phyloP scores from a whole-genome alignment of 176 grass and related monocot species.

The maize (Zea mays) region DNA sequence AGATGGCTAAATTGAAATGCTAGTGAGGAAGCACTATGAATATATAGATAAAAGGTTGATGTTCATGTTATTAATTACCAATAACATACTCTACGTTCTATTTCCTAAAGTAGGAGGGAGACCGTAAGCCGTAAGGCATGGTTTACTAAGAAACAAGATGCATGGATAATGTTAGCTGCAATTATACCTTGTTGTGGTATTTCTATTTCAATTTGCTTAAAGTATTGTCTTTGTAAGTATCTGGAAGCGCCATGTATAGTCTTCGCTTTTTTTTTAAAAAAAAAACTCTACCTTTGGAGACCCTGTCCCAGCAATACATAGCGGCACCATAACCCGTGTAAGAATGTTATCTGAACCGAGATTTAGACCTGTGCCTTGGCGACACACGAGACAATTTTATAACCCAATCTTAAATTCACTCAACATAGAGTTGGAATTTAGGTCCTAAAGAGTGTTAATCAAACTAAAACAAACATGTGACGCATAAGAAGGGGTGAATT shows the following conservation, averaged over 20 bases:
- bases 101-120: slow-evolving; percentile 18
- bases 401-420: too few relatives aligned
- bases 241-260: slow-evolving; percentile 70
- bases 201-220: slow-evolving; percentile 69
- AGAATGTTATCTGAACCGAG: too few relatives aligned
- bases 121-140: slow-evolving; percentile 24
- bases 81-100: slow-evolving; percentile 13
- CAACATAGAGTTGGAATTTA: too few relatives aligned
- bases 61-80: background rate
- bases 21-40: slow-evolving; percentile 12
- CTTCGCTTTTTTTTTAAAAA: slow-evolving; percentile 83
- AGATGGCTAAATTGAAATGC: slow-evolving; percentile 25
- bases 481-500: too few relatives aligned
- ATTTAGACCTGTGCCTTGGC: too few relatives aligned
- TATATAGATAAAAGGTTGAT: slow-evolving; percentile 13
- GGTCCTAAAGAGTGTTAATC: too few relatives aligned
- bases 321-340: too few relatives aligned
- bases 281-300: too few relatives aligned
- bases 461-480: too few relatives aligned
- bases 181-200: slow-evolving; percentile 67
- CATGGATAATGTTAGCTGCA: slow-evolving; percentile 24
- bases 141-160: slow-evolving; percentile 15
- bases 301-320: too few relatives aligned
- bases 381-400: too few relatives aligned
- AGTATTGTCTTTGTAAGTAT: slow-evolving; percentile 71